Evolutionary conservation across 176 grass and related monocot species (phyloP).

Genomic region (Oryza glaberrima): DNA sequence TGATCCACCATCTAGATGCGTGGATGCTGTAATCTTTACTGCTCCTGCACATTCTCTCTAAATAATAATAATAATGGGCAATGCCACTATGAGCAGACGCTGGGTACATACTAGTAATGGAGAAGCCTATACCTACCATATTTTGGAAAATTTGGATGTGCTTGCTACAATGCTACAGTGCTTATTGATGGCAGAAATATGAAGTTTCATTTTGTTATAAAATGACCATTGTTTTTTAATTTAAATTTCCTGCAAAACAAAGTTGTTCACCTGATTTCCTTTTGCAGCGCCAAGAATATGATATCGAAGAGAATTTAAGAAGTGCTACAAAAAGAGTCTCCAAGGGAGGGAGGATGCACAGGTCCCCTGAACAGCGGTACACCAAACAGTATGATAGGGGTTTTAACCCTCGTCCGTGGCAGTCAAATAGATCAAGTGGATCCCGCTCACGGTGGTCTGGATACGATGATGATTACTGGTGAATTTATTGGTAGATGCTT

Average conservation of each 20-base stretch:
- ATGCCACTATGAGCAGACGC: background rate
- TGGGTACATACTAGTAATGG: constrained; percentile 20
- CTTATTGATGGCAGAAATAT: background rate
- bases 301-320: constrained; percentile 78
- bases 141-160: background rate
- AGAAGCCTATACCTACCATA: background rate
- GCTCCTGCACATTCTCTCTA: too few species aligned
- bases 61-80: background rate
- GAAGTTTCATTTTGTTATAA: constrained; percentile 14
- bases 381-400: constrained; percentile 48
- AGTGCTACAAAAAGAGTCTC: constrained; percentile 42
- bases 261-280: constrained; percentile 34
- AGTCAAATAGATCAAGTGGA: constrained; percentile 44
- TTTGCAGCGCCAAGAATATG: constrained; percentile 84
- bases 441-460: constrained; percentile 42
- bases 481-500: constrained; percentile 36
- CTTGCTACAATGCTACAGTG: background rate
- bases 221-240: constrained; percentile 22
- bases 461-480: constrained; percentile 58
- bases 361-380: constrained; percentile 52
- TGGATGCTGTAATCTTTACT: too few species aligned
- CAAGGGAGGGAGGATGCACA: constrained; percentile 45
- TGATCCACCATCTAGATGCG: too few species aligned
- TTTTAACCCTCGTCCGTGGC: constrained; percentile 56
- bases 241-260: background rate